Evolutionary conservation across 2,329 filamentous ascomycete genomes (phyloP).

Genomic region (Fusarium armeniacum): DNA sequence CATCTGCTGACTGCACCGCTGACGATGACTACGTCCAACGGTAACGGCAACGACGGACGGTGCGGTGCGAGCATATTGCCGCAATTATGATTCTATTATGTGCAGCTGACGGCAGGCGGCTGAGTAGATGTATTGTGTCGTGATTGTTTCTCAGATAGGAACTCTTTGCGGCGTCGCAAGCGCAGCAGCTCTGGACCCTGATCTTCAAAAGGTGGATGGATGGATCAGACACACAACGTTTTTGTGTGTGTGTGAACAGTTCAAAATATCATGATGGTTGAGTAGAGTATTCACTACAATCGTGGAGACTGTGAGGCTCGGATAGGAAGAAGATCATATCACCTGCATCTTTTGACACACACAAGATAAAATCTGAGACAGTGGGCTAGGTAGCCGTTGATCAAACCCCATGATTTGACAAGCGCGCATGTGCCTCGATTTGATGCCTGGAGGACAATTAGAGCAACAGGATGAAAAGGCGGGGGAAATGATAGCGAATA

Average conservation of each 20-base stretch:
- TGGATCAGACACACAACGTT: slow-evolving; percentile 1
- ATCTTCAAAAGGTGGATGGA: slow-evolving; percentile 12
- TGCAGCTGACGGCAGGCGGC: slow-evolving; percentile 33
- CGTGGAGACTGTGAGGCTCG: slow-evolving; percentile 19
- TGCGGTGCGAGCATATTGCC: slow-evolving; percentile 4
- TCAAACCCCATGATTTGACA: slow-evolving; percentile 41
- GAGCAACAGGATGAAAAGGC: neutral
- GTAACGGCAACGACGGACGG: slow-evolving; percentile 6
- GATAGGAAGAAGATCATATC: slow-evolving; percentile 7
- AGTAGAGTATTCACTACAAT: neutral
- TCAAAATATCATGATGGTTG: neutral
- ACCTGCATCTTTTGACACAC: slow-evolving; percentile 32
- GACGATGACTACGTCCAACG: slow-evolving; percentile 11
- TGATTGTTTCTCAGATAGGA: slow-evolving; percentile 6
- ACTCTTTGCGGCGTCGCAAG: slow-evolving; percentile 15
- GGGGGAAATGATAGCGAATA: neutral
- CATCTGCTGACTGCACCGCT: slow-evolving; percentile 30
- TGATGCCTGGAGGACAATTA: neutral
- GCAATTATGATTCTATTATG: slow-evolving; percentile 4
- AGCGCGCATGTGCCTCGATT: slow-evolving; percentile 35
- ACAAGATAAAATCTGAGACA: slow-evolving; percentile 33
- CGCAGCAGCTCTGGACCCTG: slow-evolving; percentile 28
- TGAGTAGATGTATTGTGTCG: slow-evolving; percentile 8
- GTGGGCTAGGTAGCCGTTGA: slow-evolving; percentile 18
- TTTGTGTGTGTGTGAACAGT: neutral